Evolutionary conservation across 2,329 filamentous ascomycete genomes (phyloP).

Genomic region (Ciborinia camelliae): DNA sequence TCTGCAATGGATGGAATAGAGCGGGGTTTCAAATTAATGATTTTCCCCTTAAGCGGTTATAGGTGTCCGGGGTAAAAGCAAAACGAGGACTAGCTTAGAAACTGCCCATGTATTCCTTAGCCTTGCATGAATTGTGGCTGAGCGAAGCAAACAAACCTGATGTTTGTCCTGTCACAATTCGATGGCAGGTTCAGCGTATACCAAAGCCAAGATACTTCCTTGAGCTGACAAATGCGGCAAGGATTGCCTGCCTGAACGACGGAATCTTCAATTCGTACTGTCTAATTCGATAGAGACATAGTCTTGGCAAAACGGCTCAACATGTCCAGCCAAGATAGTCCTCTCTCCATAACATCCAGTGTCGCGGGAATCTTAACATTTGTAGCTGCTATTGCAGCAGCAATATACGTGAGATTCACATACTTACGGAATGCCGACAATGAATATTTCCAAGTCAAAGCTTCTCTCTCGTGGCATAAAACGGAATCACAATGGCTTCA

Average conservation of each 20-base stretch:
- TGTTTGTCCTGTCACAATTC: background rate
- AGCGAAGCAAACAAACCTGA: background rate
- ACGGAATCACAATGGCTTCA: conserved; percentile 47
- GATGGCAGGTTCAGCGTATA: no score
- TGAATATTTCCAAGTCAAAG: conserved; percentile 48
- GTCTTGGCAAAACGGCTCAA: background rate
- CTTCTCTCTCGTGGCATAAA: conserved; percentile 48
- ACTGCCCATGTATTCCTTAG: background rate
- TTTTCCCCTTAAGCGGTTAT: background rate
- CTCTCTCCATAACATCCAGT: conserved; percentile 45
- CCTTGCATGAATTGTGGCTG: conserved; percentile 12
- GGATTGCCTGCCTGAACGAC: background rate
- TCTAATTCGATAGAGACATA: background rate
- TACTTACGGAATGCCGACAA: conserved; percentile 47
- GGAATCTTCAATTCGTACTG: background rate
- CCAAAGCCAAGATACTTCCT: background rate
- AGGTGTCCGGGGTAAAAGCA: conserved; percentile 11
- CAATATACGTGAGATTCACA: conserved; percentile 44
- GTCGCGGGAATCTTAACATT: conserved; percentile 48
- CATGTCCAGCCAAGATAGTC: conserved; percentile 39
- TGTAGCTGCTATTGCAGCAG: conserved; percentile 45
- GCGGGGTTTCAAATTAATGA: background rate
- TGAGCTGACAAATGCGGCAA: background rate
- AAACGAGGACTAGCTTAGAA: background rate
- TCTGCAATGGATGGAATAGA: background rate